These are phyloP conservation scores for Vicia faba DNA, from an alignment of 306 rosid genomes.

Conservation along the genomic window DNA sequence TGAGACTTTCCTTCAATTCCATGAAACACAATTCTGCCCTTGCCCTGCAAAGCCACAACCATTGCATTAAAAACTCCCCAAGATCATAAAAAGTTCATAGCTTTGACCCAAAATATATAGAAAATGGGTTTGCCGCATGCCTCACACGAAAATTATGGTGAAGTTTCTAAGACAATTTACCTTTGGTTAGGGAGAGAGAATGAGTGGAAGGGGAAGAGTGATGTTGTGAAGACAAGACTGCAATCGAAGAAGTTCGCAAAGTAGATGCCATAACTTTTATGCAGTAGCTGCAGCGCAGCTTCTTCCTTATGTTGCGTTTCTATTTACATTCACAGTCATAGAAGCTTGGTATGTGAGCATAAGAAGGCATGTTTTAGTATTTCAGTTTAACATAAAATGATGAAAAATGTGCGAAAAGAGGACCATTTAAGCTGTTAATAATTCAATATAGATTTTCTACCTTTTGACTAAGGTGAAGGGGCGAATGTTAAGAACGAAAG, in stretches of 20 bases:
- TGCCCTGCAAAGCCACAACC: conserved; percentile 55
- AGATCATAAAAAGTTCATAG: conserved; percentile 6
- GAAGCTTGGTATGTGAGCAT: too few species aligned
- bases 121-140: conserved; percentile 28
- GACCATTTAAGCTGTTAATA: neutral
- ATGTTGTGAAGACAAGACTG: conserved; percentile 57
- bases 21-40: conserved; percentile 61
- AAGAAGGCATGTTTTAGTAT: neutral
- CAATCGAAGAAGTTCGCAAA: conserved; percentile 67
- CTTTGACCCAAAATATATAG: conserved; percentile 13
- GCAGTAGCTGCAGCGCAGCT: neutral
- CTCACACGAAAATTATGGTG: neutral
- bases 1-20: conserved; percentile 65
- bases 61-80: conserved; percentile 7
- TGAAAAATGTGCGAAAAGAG: too few species aligned
- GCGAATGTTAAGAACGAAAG: too few species aligned
- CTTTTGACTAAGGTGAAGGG: too few species aligned
- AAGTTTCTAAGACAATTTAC: conserved; percentile 39
- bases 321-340: neutral
- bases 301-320: conserved; percentile 6
- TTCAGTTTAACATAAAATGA: neutral
- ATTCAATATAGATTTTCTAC: too few species aligned
- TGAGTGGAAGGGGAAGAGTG: conserved; percentile 52
- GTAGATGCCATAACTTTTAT: conserved; percentile 55
- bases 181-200: conserved; percentile 54